Evolutionary conservation across 805 yeast genomes (phyloP).

Genomic region (Kregervanrija pseudodelftensis): DNA sequence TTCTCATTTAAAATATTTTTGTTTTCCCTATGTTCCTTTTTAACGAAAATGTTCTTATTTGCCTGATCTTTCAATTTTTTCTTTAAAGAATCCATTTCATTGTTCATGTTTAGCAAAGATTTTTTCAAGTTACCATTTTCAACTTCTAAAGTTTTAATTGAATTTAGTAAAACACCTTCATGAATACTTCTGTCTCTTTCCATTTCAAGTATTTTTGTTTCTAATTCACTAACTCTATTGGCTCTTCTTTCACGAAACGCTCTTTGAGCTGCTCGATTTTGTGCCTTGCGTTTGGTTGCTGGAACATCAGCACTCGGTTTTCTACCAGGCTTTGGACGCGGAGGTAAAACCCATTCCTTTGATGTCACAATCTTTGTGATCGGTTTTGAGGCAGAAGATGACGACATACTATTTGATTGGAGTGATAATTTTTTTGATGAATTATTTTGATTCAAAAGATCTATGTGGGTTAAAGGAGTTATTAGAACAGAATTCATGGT

Average conservation of each 20-base stretch:
- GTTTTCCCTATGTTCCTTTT: too few species aligned
- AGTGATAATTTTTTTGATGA: too few species aligned
- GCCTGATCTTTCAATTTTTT: background rate
- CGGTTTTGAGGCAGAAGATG: constrained; percentile 2
- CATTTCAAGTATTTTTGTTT: constrained; percentile 55
- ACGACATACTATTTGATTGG: too few species aligned
- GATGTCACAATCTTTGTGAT: constrained; percentile 50
- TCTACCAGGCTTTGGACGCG: constrained; percentile 54
- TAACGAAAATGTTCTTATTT: background rate
- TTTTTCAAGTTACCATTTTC: constrained; percentile 38
- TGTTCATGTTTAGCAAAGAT: too few species aligned
- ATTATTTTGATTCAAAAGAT: too few species aligned
- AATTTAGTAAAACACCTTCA: constrained; percentile 47
- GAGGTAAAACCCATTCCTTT: constrained; percentile 54
- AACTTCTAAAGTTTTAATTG: constrained; percentile 39
- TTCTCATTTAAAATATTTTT: too few species aligned
- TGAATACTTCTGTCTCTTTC: constrained; percentile 59
- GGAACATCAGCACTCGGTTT: constrained; percentile 58
- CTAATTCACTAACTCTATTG: constrained; percentile 71
- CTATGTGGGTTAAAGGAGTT: too few species aligned
- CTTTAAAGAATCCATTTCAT: constrained; percentile 24
- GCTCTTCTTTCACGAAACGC: constrained; percentile 88
- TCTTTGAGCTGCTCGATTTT: constrained; percentile 88
- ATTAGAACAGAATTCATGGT: too few species aligned
- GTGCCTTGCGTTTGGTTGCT: constrained; percentile 80